Evolutionary conservation across 441 rosid species (phyloP), one percentile per base, ranked within the genome.

Genomic region (Gossypium davidsonii): DNA sequence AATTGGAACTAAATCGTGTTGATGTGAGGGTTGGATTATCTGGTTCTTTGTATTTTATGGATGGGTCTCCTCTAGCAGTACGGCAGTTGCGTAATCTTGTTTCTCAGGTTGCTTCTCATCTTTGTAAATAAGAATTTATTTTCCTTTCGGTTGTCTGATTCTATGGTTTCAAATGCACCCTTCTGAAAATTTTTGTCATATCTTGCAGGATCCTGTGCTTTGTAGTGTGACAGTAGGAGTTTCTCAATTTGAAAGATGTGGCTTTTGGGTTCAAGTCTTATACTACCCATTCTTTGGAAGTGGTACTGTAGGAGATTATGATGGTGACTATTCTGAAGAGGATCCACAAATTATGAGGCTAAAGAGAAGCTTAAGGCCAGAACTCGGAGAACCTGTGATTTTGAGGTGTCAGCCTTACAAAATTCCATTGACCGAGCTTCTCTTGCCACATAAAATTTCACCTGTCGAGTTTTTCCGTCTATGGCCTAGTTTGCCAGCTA

Each of bases 401-500:
- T 85, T 93, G 84, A 85, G 98, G 83, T 91, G 99, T 73, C 98
- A 89, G 87, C 99, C 97, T 25, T 95, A 93, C 89, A 95, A 90
- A 85, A 88, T 95, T 77, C 99, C 99, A 0, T 77, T 95, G 80
- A 91, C 99, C 1, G 99, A 93, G 78, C 93, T 95, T 77, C 97
- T 95, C 59, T 86, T 90, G 86, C 99, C 98, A 0, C 97, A 90
- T 79, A 91, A 93, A 84, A 86, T 95, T 66, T 95, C 99, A 28
- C 98, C 99, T 1, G 98, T 93, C 0, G 99, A 95, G 79, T 95
- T 93, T 80, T 95, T 93, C 85, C 97, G 99, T 59, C 85, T 95
- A 67, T 95, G 99, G 99, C 98, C 99, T 73, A 91, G 98, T 83
- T 89, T 95, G 79, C 98, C 98, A 5, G 97, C 98, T 53, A 83